Conservation (phyloP, 106 monocot species). For the Chionographis japonica region DNA sequence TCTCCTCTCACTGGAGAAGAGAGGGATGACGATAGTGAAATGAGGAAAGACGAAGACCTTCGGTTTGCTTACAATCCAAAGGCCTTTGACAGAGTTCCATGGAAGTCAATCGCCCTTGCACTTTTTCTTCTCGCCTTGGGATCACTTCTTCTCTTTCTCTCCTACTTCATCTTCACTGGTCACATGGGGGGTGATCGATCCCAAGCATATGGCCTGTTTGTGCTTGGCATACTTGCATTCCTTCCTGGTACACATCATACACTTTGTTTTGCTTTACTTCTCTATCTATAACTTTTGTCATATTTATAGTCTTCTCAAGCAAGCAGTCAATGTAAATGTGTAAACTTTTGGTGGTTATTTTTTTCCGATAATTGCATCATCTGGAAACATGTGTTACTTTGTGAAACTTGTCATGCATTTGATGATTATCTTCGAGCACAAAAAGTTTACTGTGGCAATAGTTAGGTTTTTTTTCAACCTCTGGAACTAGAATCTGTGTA, state of each 20-base stretch:
- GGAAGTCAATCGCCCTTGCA: slow-evolving; percentile 82
- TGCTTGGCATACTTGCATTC: slow-evolving; percentile 79
- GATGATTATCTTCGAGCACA: too few species aligned
- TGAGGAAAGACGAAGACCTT: slow-evolving; percentile 31
- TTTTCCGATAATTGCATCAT: too few species aligned
- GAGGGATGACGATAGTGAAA: slow-evolving; percentile 16
- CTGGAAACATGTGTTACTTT: too few species aligned
- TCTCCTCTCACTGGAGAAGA: slow-evolving; percentile 44
- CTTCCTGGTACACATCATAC: slow-evolving; percentile 62
- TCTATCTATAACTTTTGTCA: too few species aligned
- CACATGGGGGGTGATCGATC: slow-evolving; percentile 83
- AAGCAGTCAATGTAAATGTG: too few species aligned
- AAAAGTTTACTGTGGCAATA: too few species aligned
- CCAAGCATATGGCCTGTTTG: slow-evolving; percentile 69
- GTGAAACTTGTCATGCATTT: too few species aligned
- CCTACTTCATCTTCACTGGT: slow-evolving; percentile 70
- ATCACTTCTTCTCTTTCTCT: slow-evolving; percentile 51
- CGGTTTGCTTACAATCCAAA: slow-evolving; percentile 71
- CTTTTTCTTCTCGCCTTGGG: slow-evolving; percentile 78
- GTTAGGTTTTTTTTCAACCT: too few species aligned
- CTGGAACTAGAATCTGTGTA: too few species aligned
- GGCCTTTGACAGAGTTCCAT: slow-evolving; percentile 64
- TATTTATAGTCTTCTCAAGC: too few species aligned
- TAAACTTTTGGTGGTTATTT: too few species aligned
- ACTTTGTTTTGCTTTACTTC: too few species aligned